phyloP scores from a whole-genome alignment of 2,329 filamentous ascomycete genomes.

The Arachnopeziza araneosa region DNA sequence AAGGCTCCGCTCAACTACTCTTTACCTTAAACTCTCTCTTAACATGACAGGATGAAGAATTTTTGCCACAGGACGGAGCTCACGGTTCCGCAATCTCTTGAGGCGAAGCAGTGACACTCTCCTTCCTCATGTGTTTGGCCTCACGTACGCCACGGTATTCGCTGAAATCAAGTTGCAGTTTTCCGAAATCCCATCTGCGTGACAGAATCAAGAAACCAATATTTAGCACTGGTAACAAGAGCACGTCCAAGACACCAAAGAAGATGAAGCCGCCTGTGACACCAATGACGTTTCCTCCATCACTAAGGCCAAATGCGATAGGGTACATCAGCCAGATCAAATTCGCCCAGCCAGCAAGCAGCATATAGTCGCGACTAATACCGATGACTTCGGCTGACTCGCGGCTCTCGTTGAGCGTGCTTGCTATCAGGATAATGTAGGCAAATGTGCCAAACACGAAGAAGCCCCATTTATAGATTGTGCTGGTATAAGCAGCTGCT shows the following conservation, averaged over 20 bases:
- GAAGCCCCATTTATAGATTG: slow-evolving; percentile 62
- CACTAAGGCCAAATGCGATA: slow-evolving; percentile 53
- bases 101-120: background rate
- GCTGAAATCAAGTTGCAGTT: slow-evolving; percentile 7
- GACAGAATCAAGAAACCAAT: slow-evolving; percentile 8
- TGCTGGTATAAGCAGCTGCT: slow-evolving; percentile 54
- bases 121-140: background rate
- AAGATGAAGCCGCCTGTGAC: slow-evolving; percentile 62
- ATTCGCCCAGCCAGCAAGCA: slow-evolving; percentile 28
- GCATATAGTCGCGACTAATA: slow-evolving; percentile 4
- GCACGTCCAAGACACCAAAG: slow-evolving; percentile 59
- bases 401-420: slow-evolving; percentile 2
- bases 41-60: too few species aligned
- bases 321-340: slow-evolving; percentile 59
- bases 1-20: too few species aligned
- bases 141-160: slow-evolving; percentile 6
- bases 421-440: slow-evolving; percentile 47
- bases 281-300: slow-evolving; percentile 58
- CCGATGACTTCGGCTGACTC: slow-evolving; percentile 4
- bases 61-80: too few species aligned
- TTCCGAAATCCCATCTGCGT: slow-evolving; percentile 3
- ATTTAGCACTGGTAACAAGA: slow-evolving; percentile 60
- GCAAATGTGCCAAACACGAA: slow-evolving; percentile 48
- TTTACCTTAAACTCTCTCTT: too few species aligned
- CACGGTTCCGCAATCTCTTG: background rate